Conservation (phyloP, 805 yeast species). For the Yarrowia bubula region DNA sequence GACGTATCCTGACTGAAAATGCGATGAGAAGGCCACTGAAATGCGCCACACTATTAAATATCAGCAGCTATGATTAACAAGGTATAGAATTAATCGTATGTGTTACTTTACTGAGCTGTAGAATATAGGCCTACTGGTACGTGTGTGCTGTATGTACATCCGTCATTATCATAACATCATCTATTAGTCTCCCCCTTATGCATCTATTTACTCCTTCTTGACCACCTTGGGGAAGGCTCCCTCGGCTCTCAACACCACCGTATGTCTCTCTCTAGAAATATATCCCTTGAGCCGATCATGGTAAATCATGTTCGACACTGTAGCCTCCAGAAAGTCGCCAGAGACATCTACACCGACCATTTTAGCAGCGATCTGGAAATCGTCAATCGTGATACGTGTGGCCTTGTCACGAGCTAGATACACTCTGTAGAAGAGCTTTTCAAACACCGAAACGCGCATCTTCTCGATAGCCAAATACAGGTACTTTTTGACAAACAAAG, state of each 20-base stretch:
- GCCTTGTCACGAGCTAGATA: constrained; percentile 35
- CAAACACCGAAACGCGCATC: constrained; percentile 50
- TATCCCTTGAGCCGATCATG: constrained; percentile 71
- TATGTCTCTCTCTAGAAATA: constrained; percentile 69
- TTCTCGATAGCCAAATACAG: constrained; percentile 59
- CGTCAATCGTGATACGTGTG: constrained; percentile 42
- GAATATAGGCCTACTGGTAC: no score
- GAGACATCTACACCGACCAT: constrained; percentile 34
- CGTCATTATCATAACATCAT: no score
- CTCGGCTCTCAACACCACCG: constrained; percentile 71
- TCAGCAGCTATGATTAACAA: no score
- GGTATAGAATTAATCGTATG: not conserved
- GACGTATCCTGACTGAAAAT: not conserved
- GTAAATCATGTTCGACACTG: constrained; percentile 62
- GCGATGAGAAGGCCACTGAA: no score
- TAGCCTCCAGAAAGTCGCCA: constrained; percentile 62
- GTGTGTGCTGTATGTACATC: no score
- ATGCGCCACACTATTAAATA: no score
- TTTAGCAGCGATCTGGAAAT: constrained; percentile 48
- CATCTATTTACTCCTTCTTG: not conserved
- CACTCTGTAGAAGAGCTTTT: constrained; percentile 50
- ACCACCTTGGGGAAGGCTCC: constrained; percentile 60
- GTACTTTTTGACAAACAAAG: constrained; percentile 53
- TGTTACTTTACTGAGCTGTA: no score
- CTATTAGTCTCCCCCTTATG: no score